Evolutionary conservation across 441 rosid species (phyloP).

Genomic region (Populus tomentosa): DNA sequence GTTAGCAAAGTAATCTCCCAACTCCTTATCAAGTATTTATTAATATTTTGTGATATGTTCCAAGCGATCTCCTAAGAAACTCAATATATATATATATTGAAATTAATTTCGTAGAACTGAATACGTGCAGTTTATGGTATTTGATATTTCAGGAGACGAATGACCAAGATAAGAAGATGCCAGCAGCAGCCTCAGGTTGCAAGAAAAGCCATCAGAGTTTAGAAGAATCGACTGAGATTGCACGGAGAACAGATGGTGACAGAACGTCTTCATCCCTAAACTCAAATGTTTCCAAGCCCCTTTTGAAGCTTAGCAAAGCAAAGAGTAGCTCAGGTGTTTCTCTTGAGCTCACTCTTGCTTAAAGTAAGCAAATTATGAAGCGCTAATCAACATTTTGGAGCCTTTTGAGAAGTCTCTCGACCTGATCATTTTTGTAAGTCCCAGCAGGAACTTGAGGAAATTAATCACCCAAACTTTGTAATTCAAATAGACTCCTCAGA

Average conservation of each 20-base stretch:
- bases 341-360: background rate
- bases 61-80: too few species aligned
- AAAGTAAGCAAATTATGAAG: background rate
- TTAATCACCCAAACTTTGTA: background rate
- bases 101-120: background rate
- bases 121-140: background rate
- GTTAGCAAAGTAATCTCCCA: conserved; percentile 11
- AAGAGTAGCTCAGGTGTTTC: background rate
- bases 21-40: background rate
- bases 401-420: background rate
- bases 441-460: background rate
- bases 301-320: background rate
- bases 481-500: background rate
- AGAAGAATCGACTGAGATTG: conserved; percentile 10
- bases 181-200: conserved; percentile 16
- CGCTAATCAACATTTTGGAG: background rate
- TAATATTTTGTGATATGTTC: too few species aligned
- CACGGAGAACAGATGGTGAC: background rate
- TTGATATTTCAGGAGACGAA: conserved; percentile 19
- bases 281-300: background rate
- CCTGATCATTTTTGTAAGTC: too few species aligned
- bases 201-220: conserved; percentile 24
- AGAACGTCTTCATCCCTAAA: background rate
- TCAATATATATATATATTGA: too few species aligned
- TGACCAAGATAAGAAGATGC: conserved; percentile 18